These are phyloP conservation scores for Leptographium flavum DNA, from an alignment of 2,329 filamentous ascomycete genomes.

Conservation along the genomic window DNA sequence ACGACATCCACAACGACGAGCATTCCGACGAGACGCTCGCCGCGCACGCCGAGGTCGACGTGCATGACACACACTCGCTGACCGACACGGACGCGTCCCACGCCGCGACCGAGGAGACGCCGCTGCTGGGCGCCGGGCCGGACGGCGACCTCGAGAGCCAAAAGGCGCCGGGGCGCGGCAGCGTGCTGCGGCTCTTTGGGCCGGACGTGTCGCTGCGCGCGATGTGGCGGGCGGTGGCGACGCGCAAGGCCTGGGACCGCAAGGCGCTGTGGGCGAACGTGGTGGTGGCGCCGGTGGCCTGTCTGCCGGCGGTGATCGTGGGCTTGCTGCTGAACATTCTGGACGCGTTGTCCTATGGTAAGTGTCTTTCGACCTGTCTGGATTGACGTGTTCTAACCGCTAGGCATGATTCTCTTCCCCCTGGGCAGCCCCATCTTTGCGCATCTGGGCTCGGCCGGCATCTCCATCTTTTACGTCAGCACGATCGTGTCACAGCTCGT, in stretches of 20 bases:
- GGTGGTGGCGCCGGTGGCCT: constrained; percentile 52
- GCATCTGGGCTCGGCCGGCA: constrained; percentile 77
- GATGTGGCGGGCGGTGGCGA: no score
- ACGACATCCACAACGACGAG: constrained; percentile 2
- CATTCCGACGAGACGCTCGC: neutral
- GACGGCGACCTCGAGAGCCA: no score
- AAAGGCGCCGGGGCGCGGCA: no score
- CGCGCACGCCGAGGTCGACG: no score
- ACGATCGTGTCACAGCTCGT: constrained; percentile 87
- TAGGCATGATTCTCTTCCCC: constrained; percentile 87
- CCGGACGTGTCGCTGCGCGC: no score
- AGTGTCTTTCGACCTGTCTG: constrained; percentile 3
- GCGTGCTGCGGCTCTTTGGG: constrained; percentile 7
- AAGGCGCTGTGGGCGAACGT: constrained; percentile 48
- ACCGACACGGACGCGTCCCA: no score
- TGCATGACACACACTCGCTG: no score
- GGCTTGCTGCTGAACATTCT: constrained; percentile 84
- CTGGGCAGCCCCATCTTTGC: constrained; percentile 77
- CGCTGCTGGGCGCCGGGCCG: no score
- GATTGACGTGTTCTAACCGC: neutral
- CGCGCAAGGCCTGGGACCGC: constrained; percentile 60
- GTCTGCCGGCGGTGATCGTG: constrained; percentile 74
- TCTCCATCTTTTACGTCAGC: constrained; percentile 98
- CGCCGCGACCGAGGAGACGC: neutral
- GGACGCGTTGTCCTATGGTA: constrained; percentile 86